A percentile compares a stretch with the other conserved stretches of the same genome.
phyloP scores from a whole-genome alignment of 441 rosid genomes.

The Gossypium gossypioides region DNA sequence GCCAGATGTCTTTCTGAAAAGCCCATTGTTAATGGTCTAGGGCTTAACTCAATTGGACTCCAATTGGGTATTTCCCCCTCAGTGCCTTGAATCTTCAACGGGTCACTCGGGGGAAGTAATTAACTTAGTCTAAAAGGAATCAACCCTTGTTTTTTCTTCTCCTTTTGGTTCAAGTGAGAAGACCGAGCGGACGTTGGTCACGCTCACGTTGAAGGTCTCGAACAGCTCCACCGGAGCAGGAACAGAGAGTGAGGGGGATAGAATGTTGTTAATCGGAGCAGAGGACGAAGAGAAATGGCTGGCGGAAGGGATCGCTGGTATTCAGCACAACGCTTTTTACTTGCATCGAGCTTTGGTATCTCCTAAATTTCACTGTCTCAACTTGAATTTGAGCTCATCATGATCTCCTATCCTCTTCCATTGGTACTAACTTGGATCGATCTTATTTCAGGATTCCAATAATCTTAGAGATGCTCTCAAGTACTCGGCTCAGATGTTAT shows the following conservation, averaged over 20 bases:
- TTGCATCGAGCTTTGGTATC: slow-evolving; percentile 61
- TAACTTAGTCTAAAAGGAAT: not conserved
- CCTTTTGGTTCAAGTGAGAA: not conserved
- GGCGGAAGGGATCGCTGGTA: slow-evolving; percentile 65
- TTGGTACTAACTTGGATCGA: not conserved
- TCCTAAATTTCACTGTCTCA: not conserved
- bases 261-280: slow-evolving; percentile 31
- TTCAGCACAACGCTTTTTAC: slow-evolving; percentile 61
- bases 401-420: slow-evolving; percentile 6
- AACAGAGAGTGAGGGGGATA: slow-evolving; percentile 7
- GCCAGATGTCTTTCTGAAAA: not conserved
- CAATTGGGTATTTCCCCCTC: not conserved
- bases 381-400: not conserved
- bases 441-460: slow-evolving; percentile 36
- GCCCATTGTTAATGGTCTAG: not conserved
- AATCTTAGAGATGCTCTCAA: slow-evolving; percentile 62
- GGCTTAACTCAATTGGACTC: not conserved
- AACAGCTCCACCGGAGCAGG: not conserved
- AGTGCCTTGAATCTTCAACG: not conserved
- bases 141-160: not conserved
- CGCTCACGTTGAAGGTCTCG: not conserved
- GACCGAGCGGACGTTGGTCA: not conserved
- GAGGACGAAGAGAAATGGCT: slow-evolving; percentile 71
- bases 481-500: slow-evolving; percentile 54
- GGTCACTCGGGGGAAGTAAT: not conserved